Evolutionary conservation across 441 rosid genomes (phyloP), one percentile per base, ranked within the genome.

Genomic region (Arabidopsis hybrid): DNA sequence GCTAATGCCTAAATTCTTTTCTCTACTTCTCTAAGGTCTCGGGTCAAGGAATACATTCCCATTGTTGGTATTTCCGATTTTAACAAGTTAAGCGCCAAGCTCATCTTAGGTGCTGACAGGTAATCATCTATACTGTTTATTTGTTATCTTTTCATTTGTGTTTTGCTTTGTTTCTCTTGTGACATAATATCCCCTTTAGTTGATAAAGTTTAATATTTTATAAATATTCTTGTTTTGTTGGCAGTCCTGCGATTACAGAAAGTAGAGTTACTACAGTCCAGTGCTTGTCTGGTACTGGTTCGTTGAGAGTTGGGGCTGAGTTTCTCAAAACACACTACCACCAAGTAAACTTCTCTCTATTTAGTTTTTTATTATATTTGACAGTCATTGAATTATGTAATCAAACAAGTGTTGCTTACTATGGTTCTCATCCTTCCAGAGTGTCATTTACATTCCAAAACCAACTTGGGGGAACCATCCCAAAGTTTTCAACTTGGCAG

Each of bases 381-480:
- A 42, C 34, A 3, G 39, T 63, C 4, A 13, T 32, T 60, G 58
- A 46, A 9, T 29, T 47, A 55, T 3, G 7, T 6, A 3, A 11
- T 18, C 65, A 4, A 53, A 46, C 2, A 14, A 12, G n/a, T 31
- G 61, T 47, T 39, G 12, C 42, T 81, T 26, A 85, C 73, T 21
- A 65, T 4, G 52, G 17, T 60, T 51, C 72, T 78, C 66, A 39
- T 65, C 66, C 42, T 73, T 69, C 73, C 91, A 95, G 99, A 81
- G 63, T 65, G 85, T 85, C 13, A 91, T 95, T 77, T 92, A 83
- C 86, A 89, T 92, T 80, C 96, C 99, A 46, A 84, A 74, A 72
- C 99, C 98, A 56, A 92, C 99, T 49, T 95, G 99, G 99, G 98
- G 98, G 68, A 95, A 95, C 85, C 99, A 95, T 82, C 86, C 92